Evolutionary conservation across 1,284 basidiomycete species (phyloP).

Genomic region (Laetiporus sulphureus): DNA sequence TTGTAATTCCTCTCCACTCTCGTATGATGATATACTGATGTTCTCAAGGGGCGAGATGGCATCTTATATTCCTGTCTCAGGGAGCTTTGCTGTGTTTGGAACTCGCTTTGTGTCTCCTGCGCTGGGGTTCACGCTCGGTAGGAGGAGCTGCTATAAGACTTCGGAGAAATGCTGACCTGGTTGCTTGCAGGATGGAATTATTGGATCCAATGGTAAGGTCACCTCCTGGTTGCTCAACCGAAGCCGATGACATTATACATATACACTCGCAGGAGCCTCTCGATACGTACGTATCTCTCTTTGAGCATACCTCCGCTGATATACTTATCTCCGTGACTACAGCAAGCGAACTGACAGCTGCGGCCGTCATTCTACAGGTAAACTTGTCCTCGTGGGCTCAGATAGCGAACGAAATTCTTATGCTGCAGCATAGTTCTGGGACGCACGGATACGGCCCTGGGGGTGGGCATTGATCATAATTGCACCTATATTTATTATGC

Average conservation of each 20-base stretch:
- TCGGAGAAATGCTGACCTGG: too few species aligned
- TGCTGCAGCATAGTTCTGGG: conserved; percentile 30
- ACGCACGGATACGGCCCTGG: conserved; percentile 37
- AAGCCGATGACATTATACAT: background rate
- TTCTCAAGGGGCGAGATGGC: conserved; percentile 44
- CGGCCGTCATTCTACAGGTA: conserved; percentile 37
- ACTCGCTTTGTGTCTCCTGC: conserved; percentile 23
- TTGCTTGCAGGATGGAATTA: conserved; percentile 39
- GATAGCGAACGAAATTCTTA: background rate
- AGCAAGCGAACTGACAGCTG: conserved; percentile 40
- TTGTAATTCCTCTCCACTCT: conserved; percentile 27
- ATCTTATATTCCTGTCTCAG: conserved; percentile 44
- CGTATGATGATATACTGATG: conserved; percentile 20
- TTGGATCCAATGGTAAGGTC: conserved; percentile 43
- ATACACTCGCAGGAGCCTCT: conserved; percentile 25
- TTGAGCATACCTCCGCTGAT: too few species aligned
- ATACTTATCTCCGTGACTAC: conserved; percentile 1
- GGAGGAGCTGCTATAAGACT: background rate
- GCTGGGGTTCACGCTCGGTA: conserved; percentile 26
- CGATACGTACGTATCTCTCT: conserved; percentile 30
- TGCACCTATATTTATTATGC: conserved; percentile 36
- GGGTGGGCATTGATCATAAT: conserved; percentile 47
- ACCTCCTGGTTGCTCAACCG: background rate
- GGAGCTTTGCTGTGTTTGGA: conserved; percentile 45
- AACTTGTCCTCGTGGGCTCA: background rate